Conservation (phyloP, 306 rosid genomes). For the Oxytropis ochrocephala region DNA sequence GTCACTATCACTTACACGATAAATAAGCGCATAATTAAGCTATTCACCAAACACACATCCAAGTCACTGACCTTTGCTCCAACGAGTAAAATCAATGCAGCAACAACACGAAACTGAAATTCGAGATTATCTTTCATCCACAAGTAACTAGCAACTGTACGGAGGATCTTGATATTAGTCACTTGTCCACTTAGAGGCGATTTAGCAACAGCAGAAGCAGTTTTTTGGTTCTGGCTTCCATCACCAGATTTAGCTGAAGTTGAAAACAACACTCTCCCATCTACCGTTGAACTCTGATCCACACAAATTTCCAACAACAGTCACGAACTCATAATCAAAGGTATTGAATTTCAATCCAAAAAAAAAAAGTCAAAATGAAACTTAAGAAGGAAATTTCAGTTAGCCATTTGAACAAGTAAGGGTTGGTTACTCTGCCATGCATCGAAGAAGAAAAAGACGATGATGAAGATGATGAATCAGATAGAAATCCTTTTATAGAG, state of each 20-base stretch:
- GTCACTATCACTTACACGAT: neutral
- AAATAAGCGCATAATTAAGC: neutral
- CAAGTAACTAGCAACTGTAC: slow-evolving; percentile 76
- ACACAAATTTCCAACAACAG: neutral
- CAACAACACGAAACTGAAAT: slow-evolving; percentile 68
- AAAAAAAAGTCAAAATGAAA: neutral
- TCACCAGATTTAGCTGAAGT: slow-evolving; percentile 33
- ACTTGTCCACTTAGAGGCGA: slow-evolving; percentile 15
- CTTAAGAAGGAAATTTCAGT: neutral
- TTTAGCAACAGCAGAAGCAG: slow-evolving; percentile 17
- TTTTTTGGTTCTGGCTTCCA: slow-evolving; percentile 22
- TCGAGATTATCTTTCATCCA: slow-evolving; percentile 89
- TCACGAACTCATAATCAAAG: slow-evolving; percentile 21
- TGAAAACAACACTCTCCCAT: slow-evolving; percentile 38
- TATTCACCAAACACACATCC: neutral
- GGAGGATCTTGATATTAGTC: slow-evolving; percentile 53
- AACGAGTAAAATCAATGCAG: slow-evolving; percentile 75
- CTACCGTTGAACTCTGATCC: slow-evolving; percentile 27
- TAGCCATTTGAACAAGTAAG: slow-evolving; percentile 23
- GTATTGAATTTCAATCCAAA: neutral
- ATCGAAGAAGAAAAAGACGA: too few relatives aligned
- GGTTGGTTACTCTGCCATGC: slow-evolving; percentile 21
- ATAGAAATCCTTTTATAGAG: slow-evolving; percentile 34
- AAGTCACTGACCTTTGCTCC: slow-evolving; percentile 70
- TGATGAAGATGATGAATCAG: slow-evolving; percentile 31